phyloP scores from a whole-genome alignment of 2,329 filamentous ascomycete species.

The Aspergillus luchuensis region DNA sequence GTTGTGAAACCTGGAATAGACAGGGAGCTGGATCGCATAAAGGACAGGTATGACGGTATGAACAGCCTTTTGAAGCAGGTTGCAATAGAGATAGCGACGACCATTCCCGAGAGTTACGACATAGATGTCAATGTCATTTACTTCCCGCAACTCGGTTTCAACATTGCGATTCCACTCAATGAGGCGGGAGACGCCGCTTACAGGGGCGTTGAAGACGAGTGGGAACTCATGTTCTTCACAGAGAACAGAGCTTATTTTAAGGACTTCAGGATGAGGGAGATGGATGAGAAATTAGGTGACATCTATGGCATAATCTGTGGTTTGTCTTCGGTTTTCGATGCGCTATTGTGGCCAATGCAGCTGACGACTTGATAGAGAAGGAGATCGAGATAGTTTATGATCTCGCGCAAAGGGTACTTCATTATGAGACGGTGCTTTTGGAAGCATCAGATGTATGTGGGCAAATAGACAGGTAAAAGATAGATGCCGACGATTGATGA shows the following conservation, averaged over 20 bases:
- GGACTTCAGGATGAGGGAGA: conserved; percentile 73
- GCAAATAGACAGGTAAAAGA: conserved; percentile 69
- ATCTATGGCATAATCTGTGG: conserved; percentile 81
- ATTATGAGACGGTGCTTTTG: conserved; percentile 67
- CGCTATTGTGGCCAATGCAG: background rate
- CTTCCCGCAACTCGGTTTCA: conserved; percentile 87
- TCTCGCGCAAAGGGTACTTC: conserved; percentile 70
- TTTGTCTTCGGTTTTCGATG: conserved; percentile 35
- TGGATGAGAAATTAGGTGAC: conserved; percentile 82
- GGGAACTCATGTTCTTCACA: conserved; percentile 77
- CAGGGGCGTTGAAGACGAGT: conserved; percentile 65
- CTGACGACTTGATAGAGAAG: conserved; percentile 59
- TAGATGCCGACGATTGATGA: too few relatives aligned
- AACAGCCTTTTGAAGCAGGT: conserved; percentile 71
- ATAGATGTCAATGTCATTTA: conserved; percentile 76
- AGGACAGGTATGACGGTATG: conserved; percentile 75
- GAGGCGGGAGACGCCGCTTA: conserved; percentile 63
- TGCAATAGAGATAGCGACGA: conserved; percentile 62
- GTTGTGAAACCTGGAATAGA: conserved; percentile 74
- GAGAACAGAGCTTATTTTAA: conserved; percentile 81
- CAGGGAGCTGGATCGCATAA: conserved; percentile 73
- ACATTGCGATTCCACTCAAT: conserved; percentile 72
- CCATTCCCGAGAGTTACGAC: conserved; percentile 61
- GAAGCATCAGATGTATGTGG: conserved; percentile 77
- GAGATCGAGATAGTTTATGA: conserved; percentile 87